Conservation (phyloP, 176 grass and related monocot species). For the Hordeum marinum region DNA sequence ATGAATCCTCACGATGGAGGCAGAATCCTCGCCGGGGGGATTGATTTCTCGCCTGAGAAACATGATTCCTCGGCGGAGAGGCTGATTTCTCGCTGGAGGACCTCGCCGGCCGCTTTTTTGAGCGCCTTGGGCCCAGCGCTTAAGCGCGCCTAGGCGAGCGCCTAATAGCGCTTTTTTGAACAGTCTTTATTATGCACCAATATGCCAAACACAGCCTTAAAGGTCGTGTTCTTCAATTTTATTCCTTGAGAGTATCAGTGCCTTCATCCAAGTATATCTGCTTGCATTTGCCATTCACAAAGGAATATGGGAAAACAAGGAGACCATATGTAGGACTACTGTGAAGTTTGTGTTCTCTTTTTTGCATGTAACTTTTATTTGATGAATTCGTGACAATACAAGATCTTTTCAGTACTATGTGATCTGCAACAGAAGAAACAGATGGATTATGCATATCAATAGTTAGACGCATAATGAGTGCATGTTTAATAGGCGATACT, state of each 20-base stretch:
- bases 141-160: too few species aligned
- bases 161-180: too few species aligned
- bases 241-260: not conserved
- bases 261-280: not conserved
- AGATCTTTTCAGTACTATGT: not conserved
- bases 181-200: not conserved
- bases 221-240: not conserved
- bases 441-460: not conserved
- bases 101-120: too few species aligned
- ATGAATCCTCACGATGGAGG: too few species aligned
- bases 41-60: too few species aligned
- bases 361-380: not conserved
- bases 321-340: not conserved
- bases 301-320: not conserved
- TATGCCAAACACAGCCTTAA: not conserved
- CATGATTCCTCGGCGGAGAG: too few species aligned
- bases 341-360: not conserved
- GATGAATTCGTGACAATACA: not conserved
- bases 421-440: not conserved
- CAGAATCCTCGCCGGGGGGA: too few species aligned
- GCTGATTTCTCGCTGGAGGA: too few species aligned
- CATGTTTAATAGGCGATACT: not conserved
- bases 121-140: too few species aligned
- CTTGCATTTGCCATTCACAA: slow-evolving; percentile 12
- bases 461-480: not conserved